phyloP scores from a whole-genome alignment of 768 basidiomycete genomes.

The Mycena haematopus region DNA sequence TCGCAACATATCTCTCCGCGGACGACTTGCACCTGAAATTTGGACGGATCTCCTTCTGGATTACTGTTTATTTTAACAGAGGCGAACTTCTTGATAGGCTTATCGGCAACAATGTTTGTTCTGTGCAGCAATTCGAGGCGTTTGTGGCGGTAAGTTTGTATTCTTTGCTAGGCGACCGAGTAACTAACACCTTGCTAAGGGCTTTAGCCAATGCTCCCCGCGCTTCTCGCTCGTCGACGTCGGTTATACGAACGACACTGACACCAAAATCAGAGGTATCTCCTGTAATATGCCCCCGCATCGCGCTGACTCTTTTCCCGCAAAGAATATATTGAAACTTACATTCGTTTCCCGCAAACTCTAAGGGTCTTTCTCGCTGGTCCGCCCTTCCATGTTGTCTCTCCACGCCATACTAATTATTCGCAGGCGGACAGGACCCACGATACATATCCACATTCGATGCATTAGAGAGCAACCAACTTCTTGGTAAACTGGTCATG shows the following conservation, averaged over 20 bases:
- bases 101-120: constrained; percentile 60
- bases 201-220: constrained; percentile 77
- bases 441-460: constrained; percentile 64
- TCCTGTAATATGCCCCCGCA: background rate
- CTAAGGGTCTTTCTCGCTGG: constrained; percentile 76
- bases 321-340: constrained; percentile 71
- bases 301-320: constrained; percentile 3
- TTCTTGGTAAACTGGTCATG: constrained; percentile 70
- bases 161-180: background rate
- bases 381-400: constrained; percentile 36
- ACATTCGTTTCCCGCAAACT: constrained; percentile 75
- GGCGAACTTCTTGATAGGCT: constrained; percentile 57
- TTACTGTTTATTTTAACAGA: constrained; percentile 75
- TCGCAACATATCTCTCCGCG: constrained; percentile 69
- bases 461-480: constrained; percentile 62
- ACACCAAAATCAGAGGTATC: constrained; percentile 75
- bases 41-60: constrained; percentile 77
- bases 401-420: background rate
- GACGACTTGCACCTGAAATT: constrained; percentile 62
- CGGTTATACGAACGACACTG: constrained; percentile 66
- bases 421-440: constrained; percentile 60
- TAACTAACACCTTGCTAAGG: constrained; percentile 39
- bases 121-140: constrained; percentile 69
- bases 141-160: constrained; percentile 56
- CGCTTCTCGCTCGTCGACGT: constrained; percentile 76